A percentile compares a stretch with the other conserved stretches of the same genome.
Evolutionary conservation across 73 alveolate species (phyloP).

Genomic region (Effrenium voratum): DNA sequence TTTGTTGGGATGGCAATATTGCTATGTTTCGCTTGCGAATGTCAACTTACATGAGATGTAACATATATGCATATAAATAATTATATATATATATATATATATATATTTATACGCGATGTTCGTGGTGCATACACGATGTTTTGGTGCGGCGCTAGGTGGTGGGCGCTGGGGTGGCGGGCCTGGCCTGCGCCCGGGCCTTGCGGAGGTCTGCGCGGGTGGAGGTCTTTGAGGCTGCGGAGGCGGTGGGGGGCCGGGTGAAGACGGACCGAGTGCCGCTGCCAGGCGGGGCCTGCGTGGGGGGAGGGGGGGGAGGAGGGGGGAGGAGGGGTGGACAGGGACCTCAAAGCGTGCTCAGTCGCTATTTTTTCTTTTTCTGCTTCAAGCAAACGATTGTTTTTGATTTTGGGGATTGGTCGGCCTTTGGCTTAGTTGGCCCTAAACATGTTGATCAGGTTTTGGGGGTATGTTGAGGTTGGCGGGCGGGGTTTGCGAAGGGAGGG

Average conservation of each 20-base stretch:
- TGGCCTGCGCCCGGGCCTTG: constrained; percentile 31
- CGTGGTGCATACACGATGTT: no score
- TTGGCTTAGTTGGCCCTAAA: not conserved
- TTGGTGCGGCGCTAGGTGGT: constrained; percentile 23
- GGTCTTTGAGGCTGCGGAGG: constrained; percentile 39
- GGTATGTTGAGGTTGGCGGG: no score
- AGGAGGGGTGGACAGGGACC: not conserved
- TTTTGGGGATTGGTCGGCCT: not conserved
- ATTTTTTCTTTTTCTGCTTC: not conserved
- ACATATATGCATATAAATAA: no score
- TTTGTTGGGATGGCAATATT: no score
- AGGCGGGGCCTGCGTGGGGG: not conserved
- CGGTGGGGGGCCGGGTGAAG: constrained; percentile 40
- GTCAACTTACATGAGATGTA: no score
- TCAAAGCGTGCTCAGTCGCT: not conserved
- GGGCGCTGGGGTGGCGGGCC: constrained; percentile 48
- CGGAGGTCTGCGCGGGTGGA: constrained; percentile 28
- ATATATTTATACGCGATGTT: no score
- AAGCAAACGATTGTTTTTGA: not conserved
- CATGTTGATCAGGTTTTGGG: not conserved
- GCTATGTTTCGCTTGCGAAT: no score
- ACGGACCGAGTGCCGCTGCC: not conserved
- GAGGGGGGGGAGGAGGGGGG: not conserved
- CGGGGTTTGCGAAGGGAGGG: no score
- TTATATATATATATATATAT: no score